Percentiles rank a stretch among this genome's conserved stretches.
These are phyloP conservation scores for Thielaviopsis punctulata DNA, from an alignment of 2,329 filamentous ascomycete genomes.

Conservation along the genomic window DNA sequence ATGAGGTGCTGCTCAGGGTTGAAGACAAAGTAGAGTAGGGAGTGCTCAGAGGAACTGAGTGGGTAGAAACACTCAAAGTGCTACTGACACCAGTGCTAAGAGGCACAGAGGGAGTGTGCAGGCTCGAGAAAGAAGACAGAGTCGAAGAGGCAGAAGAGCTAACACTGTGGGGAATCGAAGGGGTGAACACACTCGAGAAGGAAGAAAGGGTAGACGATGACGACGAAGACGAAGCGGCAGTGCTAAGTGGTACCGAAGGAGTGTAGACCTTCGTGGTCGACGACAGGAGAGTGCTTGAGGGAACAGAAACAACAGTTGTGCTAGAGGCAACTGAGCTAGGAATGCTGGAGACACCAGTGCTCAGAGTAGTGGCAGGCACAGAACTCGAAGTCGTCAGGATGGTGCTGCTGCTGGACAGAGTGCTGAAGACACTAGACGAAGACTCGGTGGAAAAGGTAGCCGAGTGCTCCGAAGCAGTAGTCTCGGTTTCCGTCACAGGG, in stretches of 20 bases:
- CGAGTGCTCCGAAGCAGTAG: not conserved
- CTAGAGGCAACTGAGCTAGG: not conserved
- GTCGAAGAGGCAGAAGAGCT: too few species aligned
- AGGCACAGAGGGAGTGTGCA: not conserved
- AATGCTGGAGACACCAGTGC: not conserved
- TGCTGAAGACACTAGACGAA: not conserved
- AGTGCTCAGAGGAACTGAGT: not conserved
- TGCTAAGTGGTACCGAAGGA: too few species aligned
- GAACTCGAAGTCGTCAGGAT: not conserved
- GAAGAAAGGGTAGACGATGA: too few species aligned
- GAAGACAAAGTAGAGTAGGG: not conserved
- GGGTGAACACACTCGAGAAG: too few species aligned
- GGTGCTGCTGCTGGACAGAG: not conserved
- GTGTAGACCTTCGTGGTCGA: too few species aligned
- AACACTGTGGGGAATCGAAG: too few species aligned
- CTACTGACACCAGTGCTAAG: not conserved
- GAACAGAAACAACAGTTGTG: not conserved
- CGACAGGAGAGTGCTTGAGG: not conserved
- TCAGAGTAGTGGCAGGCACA: not conserved
- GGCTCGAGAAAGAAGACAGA: too few species aligned
- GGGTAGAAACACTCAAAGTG: not conserved
- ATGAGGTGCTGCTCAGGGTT: not conserved
- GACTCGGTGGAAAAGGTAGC: not conserved
- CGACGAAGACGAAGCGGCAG: not conserved
- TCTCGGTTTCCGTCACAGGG: constrained; percentile 17